These are phyloP conservation scores for Saccharomycopsis hybrid DNA, from an alignment of 1,139 yeast genomes.

Conservation along the genomic window DNA sequence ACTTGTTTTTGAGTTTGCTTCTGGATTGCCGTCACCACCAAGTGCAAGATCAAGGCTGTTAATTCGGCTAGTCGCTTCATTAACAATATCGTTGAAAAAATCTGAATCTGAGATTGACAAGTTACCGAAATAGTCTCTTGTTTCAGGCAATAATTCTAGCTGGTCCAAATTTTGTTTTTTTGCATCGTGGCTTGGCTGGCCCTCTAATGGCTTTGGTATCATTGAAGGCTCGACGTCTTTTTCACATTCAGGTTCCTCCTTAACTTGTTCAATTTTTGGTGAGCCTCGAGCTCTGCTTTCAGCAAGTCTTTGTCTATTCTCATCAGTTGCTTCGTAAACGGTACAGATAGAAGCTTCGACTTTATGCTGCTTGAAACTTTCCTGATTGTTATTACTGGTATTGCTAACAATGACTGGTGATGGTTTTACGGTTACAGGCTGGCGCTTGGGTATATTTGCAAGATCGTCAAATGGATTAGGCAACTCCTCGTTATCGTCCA, in stretches of 20 bases:
- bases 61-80: slow-evolving; percentile 11
- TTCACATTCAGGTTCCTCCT: not conserved
- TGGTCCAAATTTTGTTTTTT: not conserved
- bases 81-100: slow-evolving; percentile 13
- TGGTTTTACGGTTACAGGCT: too few species aligned
- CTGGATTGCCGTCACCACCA: not conserved
- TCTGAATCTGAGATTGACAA: slow-evolving; percentile 2
- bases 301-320: not conserved
- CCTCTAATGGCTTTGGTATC: not conserved
- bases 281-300: too few species aligned
- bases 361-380: not conserved
- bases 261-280: not conserved
- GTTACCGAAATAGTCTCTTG: slow-evolving; percentile 10
- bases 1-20: not conserved
- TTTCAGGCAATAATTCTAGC: not conserved
- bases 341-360: not conserved
- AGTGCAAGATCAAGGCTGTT: not conserved
- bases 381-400: not conserved
- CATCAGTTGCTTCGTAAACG: not conserved
- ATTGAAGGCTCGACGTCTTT: not conserved
- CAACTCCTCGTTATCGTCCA: not conserved
- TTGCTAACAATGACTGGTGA: too few species aligned
- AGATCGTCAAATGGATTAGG: not conserved
- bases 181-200: not conserved
- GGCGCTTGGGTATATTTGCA: too few species aligned